These are phyloP conservation scores for Bonnemaisonia californica DNA, from an alignment of 31 red algal genomes.

Conservation along the genomic window DNA sequence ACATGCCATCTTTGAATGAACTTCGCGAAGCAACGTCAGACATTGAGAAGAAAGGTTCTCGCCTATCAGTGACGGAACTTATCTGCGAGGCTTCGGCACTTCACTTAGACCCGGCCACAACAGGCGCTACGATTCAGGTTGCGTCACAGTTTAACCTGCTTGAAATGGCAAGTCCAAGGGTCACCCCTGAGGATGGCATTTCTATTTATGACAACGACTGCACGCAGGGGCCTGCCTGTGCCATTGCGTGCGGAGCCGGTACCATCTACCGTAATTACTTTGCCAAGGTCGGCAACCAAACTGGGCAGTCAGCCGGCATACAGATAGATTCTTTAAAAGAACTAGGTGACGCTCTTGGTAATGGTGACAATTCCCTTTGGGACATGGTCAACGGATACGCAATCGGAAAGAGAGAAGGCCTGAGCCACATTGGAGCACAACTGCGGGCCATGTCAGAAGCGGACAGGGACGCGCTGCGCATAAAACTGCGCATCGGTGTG, in stretches of 20 bases:
- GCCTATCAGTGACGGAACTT: background rate
- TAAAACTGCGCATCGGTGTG: constrained; percentile 21
- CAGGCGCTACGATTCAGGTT: constrained; percentile 30
- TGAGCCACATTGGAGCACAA: background rate
- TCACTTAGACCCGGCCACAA: background rate
- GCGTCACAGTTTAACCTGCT: constrained; percentile 46
- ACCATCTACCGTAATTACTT: constrained; percentile 48
- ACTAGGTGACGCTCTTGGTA: constrained; percentile 10
- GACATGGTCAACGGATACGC: constrained; percentile 27
- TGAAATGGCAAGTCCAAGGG: constrained; percentile 19
- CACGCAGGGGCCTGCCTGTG: constrained; percentile 42
- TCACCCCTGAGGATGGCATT: constrained; percentile 19
- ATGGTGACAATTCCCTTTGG: background rate
- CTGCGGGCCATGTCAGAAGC: background rate
- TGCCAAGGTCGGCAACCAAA: background rate
- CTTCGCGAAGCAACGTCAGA: background rate
- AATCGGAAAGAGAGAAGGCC: background rate
- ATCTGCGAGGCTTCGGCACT: background rate
- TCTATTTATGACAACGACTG: background rate
- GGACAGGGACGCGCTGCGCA: constrained; percentile 18
- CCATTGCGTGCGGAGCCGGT: constrained; percentile 33
- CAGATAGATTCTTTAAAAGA: constrained; percentile 19
- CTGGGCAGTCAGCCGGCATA: constrained; percentile 13
- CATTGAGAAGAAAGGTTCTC: background rate
- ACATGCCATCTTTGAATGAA: constrained; percentile 7